Evolutionary conservation across 2,329 filamentous ascomycete genomes (phyloP).

Genomic region (Alternaria alternata): DNA sequence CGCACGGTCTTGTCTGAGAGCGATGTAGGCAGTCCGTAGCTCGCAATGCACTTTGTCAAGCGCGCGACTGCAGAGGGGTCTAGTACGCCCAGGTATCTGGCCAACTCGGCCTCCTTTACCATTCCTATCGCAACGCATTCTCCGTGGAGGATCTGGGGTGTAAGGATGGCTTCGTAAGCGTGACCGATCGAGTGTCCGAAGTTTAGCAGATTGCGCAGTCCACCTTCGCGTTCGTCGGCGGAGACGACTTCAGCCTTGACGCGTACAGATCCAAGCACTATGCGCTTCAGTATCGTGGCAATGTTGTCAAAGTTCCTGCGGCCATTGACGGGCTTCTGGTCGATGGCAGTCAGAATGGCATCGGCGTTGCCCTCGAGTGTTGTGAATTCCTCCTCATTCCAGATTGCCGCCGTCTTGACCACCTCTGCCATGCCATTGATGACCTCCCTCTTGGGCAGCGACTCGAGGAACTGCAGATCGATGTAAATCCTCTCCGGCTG

Average conservation of each 20-base stretch:
- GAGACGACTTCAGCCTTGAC: slow-evolving; percentile 96
- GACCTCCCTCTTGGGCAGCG: slow-evolving; percentile 87
- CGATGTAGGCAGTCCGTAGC: slow-evolving; percentile 88
- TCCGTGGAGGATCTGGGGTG: slow-evolving; percentile 93
- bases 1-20: slow-evolving; percentile 83
- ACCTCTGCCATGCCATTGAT: slow-evolving; percentile 99
- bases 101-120: slow-evolving; percentile 96
- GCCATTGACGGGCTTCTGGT: slow-evolving; percentile 64
- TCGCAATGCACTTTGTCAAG: slow-evolving; percentile 91
- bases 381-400: slow-evolving; percentile 87
- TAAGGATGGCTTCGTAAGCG: slow-evolving; percentile 93
- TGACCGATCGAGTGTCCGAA: slow-evolving; percentile 99
- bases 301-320: slow-evolving; percentile 74
- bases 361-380: slow-evolving; percentile 83
- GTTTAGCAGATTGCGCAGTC: slow-evolving; percentile 91
- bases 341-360: slow-evolving; percentile 76
- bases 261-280: slow-evolving; percentile 88
- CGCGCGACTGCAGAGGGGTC: slow-evolving; percentile 88
- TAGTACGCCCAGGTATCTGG: slow-evolving; percentile 85
- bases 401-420: slow-evolving; percentile 96
- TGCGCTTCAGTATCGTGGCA: slow-evolving; percentile 58
- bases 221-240: slow-evolving; percentile 91
- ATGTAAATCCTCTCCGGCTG: slow-evolving; percentile 95
- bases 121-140: slow-evolving; percentile 97
- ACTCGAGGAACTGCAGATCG: slow-evolving; percentile 89